Evolutionary conservation across 2,329 filamentous ascomycete species (phyloP).

Genomic region (Polytolypa hystricis): DNA sequence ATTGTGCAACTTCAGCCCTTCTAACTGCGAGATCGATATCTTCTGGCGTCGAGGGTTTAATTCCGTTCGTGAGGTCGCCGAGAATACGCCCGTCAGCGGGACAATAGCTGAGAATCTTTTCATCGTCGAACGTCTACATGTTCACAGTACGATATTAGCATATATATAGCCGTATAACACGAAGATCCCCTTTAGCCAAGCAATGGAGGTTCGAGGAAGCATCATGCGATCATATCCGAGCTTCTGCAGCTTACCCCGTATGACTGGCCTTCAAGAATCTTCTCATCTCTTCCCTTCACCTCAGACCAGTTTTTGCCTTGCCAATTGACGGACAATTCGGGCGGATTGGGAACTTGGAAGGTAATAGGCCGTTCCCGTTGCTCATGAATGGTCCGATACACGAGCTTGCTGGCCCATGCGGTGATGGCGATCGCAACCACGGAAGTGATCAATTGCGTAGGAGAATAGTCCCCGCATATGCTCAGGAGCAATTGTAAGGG

Average conservation of each 20-base stretch:
- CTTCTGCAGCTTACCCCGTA: conserved; percentile 24
- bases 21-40: conserved; percentile 71
- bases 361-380: conserved; percentile 24
- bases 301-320: conserved; percentile 26
- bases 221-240: too few species aligned
- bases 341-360: conserved; percentile 29
- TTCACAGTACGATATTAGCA: conserved; percentile 15
- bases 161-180: too few species aligned
- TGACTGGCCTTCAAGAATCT: conserved; percentile 27
- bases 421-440: conserved; percentile 4
- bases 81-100: conserved; percentile 82
- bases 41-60: conserved; percentile 60
- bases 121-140: conserved; percentile 29
- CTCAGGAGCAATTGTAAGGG: conserved; percentile 3
- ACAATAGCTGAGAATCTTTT: conserved; percentile 41
- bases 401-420: conserved; percentile 6
- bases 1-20: conserved; percentile 63
- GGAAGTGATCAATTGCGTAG: conserved; percentile 6
- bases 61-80: conserved; percentile 46
- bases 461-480: conserved; percentile 1
- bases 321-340: conserved; percentile 23
- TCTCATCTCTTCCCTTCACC: conserved; percentile 22
- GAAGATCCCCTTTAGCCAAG: too few species aligned
- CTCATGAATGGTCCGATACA: conserved; percentile 7
- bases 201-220: too few species aligned